Percentiles rank a stretch among this genome's conserved stretches.
These are phyloP conservation scores for Pelagomonas calceolata DNA, from an alignment of 108 stramenopile species.

Conservation along the genomic window DNA sequence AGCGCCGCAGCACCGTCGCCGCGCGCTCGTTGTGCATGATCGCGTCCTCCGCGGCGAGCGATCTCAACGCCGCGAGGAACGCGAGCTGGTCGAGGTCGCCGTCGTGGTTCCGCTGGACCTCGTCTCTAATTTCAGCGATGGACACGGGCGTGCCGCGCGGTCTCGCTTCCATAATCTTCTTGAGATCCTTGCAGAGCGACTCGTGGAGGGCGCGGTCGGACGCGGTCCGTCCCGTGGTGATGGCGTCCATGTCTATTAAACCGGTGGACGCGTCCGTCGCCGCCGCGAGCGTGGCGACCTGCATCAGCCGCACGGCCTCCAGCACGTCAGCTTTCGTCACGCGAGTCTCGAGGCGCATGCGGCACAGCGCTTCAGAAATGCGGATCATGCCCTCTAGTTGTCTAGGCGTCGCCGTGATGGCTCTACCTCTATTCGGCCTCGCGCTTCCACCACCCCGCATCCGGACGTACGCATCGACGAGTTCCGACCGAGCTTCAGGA, in stretches of 20 bases:
- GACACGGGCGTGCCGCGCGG: background rate
- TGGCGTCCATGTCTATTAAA: conserved; percentile 97
- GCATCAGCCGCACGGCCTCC: conserved; percentile 88
- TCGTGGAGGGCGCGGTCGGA: conserved; percentile 49
- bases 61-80: background rate
- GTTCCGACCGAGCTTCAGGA: conserved; percentile 69
- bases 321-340: conserved; percentile 70
- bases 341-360: conserved; percentile 59
- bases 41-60: background rate
- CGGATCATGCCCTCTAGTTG: conserved; percentile 96
- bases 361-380: conserved; percentile 82
- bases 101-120: background rate
- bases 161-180: background rate
- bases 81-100: background rate
- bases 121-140: background rate
- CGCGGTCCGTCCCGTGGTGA: conserved; percentile 72
- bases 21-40: background rate
- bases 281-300: conserved; percentile 88
- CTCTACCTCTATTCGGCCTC: conserved; percentile 50
- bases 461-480: conserved; percentile 78
- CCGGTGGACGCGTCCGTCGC: conserved; percentile 96
- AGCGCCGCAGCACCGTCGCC: background rate
- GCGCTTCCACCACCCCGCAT: conserved; percentile 59
- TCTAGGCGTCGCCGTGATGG: conserved; percentile 95
- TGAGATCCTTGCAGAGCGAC: conserved; percentile 14